Evolutionary conservation across 306 rosid species (phyloP), one percentile per base, ranked within the genome.

Genomic region (Prunus mume): DNA sequence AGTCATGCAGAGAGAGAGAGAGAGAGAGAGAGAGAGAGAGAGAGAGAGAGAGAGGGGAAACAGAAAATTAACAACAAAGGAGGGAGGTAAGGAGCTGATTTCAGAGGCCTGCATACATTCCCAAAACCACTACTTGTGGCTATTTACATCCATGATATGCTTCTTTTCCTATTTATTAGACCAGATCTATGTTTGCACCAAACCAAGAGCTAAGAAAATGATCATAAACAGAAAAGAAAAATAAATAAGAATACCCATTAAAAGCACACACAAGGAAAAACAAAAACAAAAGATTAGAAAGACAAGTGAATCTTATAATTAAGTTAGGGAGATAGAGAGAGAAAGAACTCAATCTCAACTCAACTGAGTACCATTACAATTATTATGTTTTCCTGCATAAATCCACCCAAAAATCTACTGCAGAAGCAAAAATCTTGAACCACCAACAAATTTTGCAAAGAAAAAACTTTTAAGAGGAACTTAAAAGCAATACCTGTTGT

Each of bases 101-200:
- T 88, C 90, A 91, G 89, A 86, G 71, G 52, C 84, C 87, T 76
- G 89, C 72, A 80, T 86, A 88, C 85, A 83, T 86, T 86, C 77
- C 86, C 80, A 83, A 83, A 83, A 75, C 60, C 84, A 76, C 79
- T 81, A 76, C 83, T 80, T 76, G 79, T 83, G 85, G 74, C 91
- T 69, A 82, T 79, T 74, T 82, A 74, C 86, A 85, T 82, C 83
- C 76, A 67, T 65, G 77, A 24, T 78, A 79, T 82, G 84, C 86
- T 84, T 84, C 85, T 90, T 79, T 86, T 82, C 88, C 82, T 57
- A 84, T 83, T 85, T 86, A 65, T 88, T 77, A 85, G 85, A 88
- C 91, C 90, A 94, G 97, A 94, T 94, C 96, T 92, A 86, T 86
- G 81, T 75, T 81, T 89, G 80, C 80, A 78, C 84, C 85, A 79